Base-by-base conservation (phyloP, 169 alveolate genomes). In the Eimeria mitis region DNA sequence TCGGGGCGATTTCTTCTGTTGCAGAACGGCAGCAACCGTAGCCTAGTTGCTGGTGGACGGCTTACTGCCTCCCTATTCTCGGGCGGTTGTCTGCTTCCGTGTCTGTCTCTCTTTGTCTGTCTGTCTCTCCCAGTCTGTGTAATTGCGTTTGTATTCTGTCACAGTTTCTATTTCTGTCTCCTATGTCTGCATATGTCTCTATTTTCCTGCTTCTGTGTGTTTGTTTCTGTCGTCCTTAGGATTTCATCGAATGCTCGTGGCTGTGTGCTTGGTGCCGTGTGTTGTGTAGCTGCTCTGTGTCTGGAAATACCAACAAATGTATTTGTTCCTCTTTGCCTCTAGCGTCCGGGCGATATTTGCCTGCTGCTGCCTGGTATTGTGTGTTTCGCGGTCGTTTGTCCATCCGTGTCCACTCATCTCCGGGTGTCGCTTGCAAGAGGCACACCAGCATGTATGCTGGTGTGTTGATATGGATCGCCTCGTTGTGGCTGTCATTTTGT, bases 401-500 rank as follows among this genome's bases (percentile, higher is more conserved):
- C 25, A 1, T 19, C 85, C 71, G 28, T 88, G 34, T n/a, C 34
- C 54, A 61, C 44, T 44, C 49, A 16, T 68, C 49, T 1, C 31
- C 8, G 65, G 65, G 4, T 63, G 37, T 3, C 71, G 13, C 7
- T 63, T 63, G 40, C 37, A 37, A 63, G 3, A 23, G 37, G 34
- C 47, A 9, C n/a, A 11, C 95, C 52, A 9, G 68, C 34, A 21
- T 6, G 54, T 65, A 14, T 65, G 25, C 47, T n/a, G 23, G 16
- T 31, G 49, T 44, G 54, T 14, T n/a, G 59, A 13, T 21, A 40
- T 28, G 54, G 44, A 0, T 6, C 40, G 44, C 16, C 40, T 84
- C 25, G 61, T 21, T 47, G 81, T 52, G 34, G 65, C 63, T 95
- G 31, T 56, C 68, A 70, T 68, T 91, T 73, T 16, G 28, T 23